These are phyloP conservation scores for Primulina tabacum DNA, from an alignment of 257 asterid genomes.

Conservation along the genomic window DNA sequence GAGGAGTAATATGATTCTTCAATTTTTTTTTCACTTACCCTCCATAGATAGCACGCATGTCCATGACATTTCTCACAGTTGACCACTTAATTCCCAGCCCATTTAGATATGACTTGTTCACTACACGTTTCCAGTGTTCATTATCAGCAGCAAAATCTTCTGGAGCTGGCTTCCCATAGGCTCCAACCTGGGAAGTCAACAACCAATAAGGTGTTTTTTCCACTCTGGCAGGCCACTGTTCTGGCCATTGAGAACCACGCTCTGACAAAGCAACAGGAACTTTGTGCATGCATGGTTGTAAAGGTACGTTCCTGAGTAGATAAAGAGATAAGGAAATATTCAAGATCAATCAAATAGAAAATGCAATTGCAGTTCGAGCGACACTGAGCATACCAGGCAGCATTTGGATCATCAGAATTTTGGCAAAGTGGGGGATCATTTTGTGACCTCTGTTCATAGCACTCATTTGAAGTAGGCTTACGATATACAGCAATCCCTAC, in stretches of 20 bases:
- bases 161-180: conserved; percentile 90
- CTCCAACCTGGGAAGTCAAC: conserved; percentile 74
- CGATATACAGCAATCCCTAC: conserved; percentile 83
- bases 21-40: conserved; percentile 54
- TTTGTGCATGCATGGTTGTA: conserved; percentile 94
- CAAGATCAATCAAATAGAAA: not conserved
- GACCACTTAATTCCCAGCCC: conserved; percentile 96
- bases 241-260: conserved; percentile 92
- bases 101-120: conserved; percentile 62
- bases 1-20: not conserved
- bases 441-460: conserved; percentile 82
- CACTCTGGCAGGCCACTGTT: conserved; percentile 80
- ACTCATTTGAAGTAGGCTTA: conserved; percentile 72
- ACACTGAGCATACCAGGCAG: conserved; percentile 65
- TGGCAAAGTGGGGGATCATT: conserved; percentile 79
- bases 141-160: conserved; percentile 77
- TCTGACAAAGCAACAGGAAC: conserved; percentile 58
- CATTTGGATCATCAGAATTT: conserved; percentile 82
- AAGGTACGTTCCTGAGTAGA: conserved; percentile 72
- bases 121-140: conserved; percentile 92
- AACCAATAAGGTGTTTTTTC: conserved; percentile 77
- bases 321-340: conserved; percentile 14
- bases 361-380: not conserved
- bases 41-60: conserved; percentile 97
- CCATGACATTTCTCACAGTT: conserved; percentile 88